Evolutionary conservation across 345 rosid species (phyloP).

Genomic region (Heritiera littoralis): DNA sequence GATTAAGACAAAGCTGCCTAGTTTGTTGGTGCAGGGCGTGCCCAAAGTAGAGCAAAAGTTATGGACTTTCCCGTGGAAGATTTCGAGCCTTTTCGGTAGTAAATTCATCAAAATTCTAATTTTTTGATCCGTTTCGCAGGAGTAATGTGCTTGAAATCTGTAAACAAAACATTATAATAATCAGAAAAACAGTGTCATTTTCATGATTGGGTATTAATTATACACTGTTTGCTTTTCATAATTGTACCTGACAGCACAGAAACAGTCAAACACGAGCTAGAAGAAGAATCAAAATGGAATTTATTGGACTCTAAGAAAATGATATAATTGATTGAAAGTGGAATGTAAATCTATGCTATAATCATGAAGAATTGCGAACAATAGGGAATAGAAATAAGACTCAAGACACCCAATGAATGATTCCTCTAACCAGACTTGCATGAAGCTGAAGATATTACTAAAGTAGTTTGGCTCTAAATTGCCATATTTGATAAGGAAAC

Average conservation of each 20-base stretch:
- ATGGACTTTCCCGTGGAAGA: conserved; percentile 12
- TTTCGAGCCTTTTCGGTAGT: conserved; percentile 12
- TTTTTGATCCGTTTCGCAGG: conserved; percentile 10
- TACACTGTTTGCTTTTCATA: conserved; percentile 12
- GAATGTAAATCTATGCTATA: background rate
- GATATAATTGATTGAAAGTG: background rate
- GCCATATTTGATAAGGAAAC: background rate
- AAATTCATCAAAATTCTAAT: conserved; percentile 13
- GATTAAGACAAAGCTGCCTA: conserved; percentile 9
- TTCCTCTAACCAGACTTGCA: background rate
- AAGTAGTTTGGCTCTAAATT: background rate
- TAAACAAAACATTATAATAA: background rate
- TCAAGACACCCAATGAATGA: background rate
- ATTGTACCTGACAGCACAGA: background rate
- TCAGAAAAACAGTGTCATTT: background rate
- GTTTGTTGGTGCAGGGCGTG: background rate
- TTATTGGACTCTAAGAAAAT: background rate
- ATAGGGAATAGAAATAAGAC: background rate
- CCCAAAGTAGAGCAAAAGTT: conserved; percentile 20
- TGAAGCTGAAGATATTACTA: background rate
- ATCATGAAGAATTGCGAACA: background rate
- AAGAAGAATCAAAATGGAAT: background rate
- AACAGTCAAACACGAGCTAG: conserved; percentile 8
- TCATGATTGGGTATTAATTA: background rate
- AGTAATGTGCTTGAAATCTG: background rate